Conservation (phyloP, 176 grass and related monocot genomes). For the Olyra latifolia region DNA sequence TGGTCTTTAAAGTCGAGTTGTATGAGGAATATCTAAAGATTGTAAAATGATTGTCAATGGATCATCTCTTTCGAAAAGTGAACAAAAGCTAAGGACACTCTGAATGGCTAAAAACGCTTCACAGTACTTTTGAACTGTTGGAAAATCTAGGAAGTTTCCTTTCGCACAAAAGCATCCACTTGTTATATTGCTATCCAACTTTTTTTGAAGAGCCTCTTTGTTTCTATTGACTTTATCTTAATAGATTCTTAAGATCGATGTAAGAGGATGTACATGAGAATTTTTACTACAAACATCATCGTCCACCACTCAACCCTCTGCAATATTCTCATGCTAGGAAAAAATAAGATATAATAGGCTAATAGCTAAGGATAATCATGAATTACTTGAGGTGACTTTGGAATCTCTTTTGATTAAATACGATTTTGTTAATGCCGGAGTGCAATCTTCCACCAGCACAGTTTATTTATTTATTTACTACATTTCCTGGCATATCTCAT, state of each 20-base stretch:
- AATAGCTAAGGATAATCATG: neutral
- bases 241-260: neutral
- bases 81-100: neutral
- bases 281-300: neutral
- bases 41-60: neutral
- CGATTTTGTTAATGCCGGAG: neutral
- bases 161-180: neutral
- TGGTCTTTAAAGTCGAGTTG: neutral
- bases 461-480: neutral
- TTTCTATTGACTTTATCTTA: neutral
- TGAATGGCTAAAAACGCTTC: neutral
- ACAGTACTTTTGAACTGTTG: neutral
- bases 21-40: neutral
- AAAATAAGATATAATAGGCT: neutral
- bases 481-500: neutral
- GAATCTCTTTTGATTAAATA: slow-evolving; percentile 6
- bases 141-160: neutral
- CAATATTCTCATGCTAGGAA: neutral
- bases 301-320: neutral
- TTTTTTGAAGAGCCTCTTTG: neutral
- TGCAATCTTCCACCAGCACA: neutral
- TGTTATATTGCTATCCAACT: neutral
- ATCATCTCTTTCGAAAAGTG: neutral
- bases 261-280: neutral
- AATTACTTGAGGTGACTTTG: neutral